phyloP scores from a whole-genome alignment of 768 basidiomycete species.

The Xerocomellus amylosporus region DNA sequence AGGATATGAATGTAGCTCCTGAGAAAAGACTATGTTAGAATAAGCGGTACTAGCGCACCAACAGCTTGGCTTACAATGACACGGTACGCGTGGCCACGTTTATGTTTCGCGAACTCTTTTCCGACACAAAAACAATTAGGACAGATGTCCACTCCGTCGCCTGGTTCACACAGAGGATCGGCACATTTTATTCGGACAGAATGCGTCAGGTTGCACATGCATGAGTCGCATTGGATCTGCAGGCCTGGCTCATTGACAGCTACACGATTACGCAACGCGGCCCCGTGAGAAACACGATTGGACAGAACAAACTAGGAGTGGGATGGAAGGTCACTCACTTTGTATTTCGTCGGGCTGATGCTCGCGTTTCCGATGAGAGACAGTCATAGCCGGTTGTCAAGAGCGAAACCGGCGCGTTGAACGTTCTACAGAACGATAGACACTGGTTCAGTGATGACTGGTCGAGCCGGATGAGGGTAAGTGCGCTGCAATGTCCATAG shows the following conservation, averaged over 20 bases:
- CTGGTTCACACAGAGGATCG: constrained; percentile 67
- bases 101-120: constrained; percentile 84
- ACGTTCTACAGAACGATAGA: background rate
- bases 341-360: constrained; percentile 63
- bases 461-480: background rate
- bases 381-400: constrained; percentile 44
- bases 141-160: constrained; percentile 89
- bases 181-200: constrained; percentile 98
- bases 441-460: background rate
- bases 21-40: constrained; percentile 5
- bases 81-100: constrained; percentile 83
- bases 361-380: constrained; percentile 65
- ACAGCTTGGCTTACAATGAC: constrained; percentile 63
- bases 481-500: background rate
- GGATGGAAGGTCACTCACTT: constrained; percentile 39
- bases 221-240: constrained; percentile 81
- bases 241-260: constrained; percentile 80
- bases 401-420: background rate
- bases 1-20: constrained; percentile 96
- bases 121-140: constrained; percentile 90
- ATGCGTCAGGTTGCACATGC: constrained; percentile 87
- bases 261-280: constrained; percentile 35
- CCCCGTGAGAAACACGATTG: constrained; percentile 28
- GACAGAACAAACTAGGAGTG: background rate
- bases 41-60: background rate